A percentile compares a stretch with the other conserved stretches of the same genome.
phyloP scores from a whole-genome alignment of 345 rosid genomes.

The Abelmoschus esculentus region DNA sequence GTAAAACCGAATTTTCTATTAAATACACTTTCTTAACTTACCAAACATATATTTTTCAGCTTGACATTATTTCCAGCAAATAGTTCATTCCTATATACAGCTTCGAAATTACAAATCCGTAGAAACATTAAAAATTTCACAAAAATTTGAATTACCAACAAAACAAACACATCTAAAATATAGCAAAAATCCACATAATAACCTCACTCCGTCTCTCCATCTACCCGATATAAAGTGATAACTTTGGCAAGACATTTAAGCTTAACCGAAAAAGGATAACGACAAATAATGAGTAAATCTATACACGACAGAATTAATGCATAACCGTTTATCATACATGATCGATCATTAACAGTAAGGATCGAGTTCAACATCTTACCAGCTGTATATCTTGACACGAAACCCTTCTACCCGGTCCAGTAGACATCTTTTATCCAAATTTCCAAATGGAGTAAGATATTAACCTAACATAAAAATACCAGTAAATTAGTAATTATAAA shows the following conservation, averaged over 20 bases:
- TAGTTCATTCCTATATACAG: not conserved
- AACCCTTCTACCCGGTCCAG: constrained; percentile 66
- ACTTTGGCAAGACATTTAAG: not conserved
- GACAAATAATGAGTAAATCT: not conserved
- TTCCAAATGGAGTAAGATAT: constrained; percentile 10
- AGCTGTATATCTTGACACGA: constrained; percentile 84
- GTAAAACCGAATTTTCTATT: not conserved
- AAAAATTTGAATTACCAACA: not conserved
- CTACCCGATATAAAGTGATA: not conserved
- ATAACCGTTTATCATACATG: not conserved
- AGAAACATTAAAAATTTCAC: not conserved
- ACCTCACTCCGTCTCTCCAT: not conserved
- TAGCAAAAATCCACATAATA: not conserved
- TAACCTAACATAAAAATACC: not conserved
- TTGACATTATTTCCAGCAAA: not conserved
- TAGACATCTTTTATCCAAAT: constrained; percentile 39
- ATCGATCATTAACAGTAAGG: not conserved
- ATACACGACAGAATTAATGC: not conserved
- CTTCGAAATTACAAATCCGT: not conserved
- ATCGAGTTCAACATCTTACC: constrained; percentile 36
- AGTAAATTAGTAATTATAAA: not conserved
- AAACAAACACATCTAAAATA: not conserved
- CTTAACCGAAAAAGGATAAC: not conserved
- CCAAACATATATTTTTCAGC: not conserved
- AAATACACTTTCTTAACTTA: not conserved